Conservation (phyloP, 2,329 filamentous ascomycete species). For the Biscogniauxia sp. region DNA sequence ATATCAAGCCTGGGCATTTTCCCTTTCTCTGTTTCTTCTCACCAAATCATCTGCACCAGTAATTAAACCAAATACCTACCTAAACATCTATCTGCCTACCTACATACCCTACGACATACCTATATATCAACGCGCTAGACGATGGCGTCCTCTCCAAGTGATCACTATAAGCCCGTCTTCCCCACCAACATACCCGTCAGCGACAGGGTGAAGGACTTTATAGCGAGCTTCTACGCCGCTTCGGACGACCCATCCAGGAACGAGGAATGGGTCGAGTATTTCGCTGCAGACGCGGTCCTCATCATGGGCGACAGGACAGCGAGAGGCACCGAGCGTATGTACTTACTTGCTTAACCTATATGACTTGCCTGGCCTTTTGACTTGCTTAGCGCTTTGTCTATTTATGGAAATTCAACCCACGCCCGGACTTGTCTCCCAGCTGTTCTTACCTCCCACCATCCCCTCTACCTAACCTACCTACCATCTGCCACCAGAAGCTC, state of each 20-base stretch:
- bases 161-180: slow-evolving; percentile 31
- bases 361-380: neutral
- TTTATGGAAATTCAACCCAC: neutral
- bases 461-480: neutral
- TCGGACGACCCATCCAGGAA: slow-evolving; percentile 43
- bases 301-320: slow-evolving; percentile 41
- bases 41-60: too few species aligned
- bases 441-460: neutral
- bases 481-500: neutral
- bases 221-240: slow-evolving; percentile 42
- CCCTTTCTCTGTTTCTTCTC: too few species aligned
- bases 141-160: neutral
- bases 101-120: too few species aligned
- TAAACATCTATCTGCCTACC: too few species aligned
- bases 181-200: slow-evolving; percentile 22
- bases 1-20: too few species aligned
- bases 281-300: slow-evolving; percentile 40
- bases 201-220: slow-evolving; percentile 33
- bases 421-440: neutral
- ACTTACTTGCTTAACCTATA: neutral
- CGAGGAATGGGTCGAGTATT: slow-evolving; percentile 43
- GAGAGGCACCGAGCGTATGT: slow-evolving; percentile 34
- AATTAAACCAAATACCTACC: too few species aligned
- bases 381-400: neutral
- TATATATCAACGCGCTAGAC: neutral